These are phyloP conservation scores for Sugiyamaella castrensis DNA, from an alignment of 1,139 yeast species.

Conservation along the genomic window DNA sequence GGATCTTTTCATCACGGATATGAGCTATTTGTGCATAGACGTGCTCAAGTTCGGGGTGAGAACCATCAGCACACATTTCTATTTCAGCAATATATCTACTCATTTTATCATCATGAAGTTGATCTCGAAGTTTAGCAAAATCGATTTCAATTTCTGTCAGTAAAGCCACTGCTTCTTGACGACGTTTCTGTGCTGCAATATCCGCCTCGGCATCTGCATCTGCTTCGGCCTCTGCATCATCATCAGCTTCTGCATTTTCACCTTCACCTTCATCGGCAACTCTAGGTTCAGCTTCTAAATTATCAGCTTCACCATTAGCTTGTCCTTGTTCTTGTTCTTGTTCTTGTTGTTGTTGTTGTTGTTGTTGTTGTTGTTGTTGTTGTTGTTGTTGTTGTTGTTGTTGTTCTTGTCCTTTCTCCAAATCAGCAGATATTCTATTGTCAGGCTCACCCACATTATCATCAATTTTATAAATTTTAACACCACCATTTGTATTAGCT, in stretches of 20 bases:
- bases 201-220: constrained; percentile 23
- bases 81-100: constrained; percentile 74
- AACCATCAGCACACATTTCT: constrained; percentile 81
- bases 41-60: constrained; percentile 77
- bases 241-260: constrained; percentile 21
- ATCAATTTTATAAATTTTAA: no score
- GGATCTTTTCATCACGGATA: constrained; percentile 65
- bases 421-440: neutral
- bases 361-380: neutral
- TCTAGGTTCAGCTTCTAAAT: constrained; percentile 23
- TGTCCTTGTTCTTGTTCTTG: neutral
- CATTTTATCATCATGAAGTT: constrained; percentile 52
- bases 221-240: constrained; percentile 20
- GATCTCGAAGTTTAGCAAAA: constrained; percentile 82
- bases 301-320: constrained; percentile 11
- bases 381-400: neutral
- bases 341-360: neutral
- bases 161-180: constrained; percentile 62
- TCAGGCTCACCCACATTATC: no score
- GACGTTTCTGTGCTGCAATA: constrained; percentile 28
- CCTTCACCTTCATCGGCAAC: constrained; percentile 25
- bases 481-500: no score
- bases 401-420: neutral
- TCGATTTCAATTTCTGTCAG: constrained; percentile 77
- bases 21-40: constrained; percentile 70